Evolutionary conservation across 441 rosid species (phyloP), one percentile per base, ranked within the genome.

Genomic region (Populus hybrid): DNA sequence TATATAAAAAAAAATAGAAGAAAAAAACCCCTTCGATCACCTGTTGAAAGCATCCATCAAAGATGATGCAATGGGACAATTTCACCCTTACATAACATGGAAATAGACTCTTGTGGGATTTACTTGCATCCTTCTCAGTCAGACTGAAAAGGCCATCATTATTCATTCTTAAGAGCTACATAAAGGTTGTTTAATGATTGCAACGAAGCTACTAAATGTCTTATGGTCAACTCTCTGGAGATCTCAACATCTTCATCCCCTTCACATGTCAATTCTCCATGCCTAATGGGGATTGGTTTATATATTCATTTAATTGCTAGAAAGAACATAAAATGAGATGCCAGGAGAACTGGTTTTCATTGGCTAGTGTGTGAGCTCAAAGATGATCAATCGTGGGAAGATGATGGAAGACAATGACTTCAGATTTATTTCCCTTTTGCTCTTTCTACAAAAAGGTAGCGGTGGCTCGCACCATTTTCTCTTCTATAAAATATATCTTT

Each of bases 311-410:
- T 35, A 77, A 79, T 74, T 75, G 73, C 30, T 57, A 7, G 30
- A 38, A 11, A 79, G 75, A 70, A 80, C 75, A 14, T 23, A 75
- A 73, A 79, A 80, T 80, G 71, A n/a, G 78, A 76, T 28, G 64
- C 16, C 12, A 3, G 42, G 67, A 1, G 0, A 18, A 24, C 30
- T 73, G 63, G 59, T 14, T 50, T 53, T 53, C 7, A 70, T 32
- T 19, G 68, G 63, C 5, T 26, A 14, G 10, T 8, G 59, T 66
- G 80, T 78, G 78, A 80, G 76, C 7, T 18, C 3, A 16, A 74
- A 24, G 78, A 57, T 32, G 4, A 11, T 18, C 9, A 7, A 34
- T 65, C 21, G 34, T 24, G 32, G 26, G 67, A 64, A 9, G 74
- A 67, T 67, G 82, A 76, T 66, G 76, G 4, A 38, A 65, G 76